A percentile compares a stretch with the other conserved stretches of the same genome.
Conservation (phyloP, 768 basidiomycete genomes). For the Suillus variegatus region DNA sequence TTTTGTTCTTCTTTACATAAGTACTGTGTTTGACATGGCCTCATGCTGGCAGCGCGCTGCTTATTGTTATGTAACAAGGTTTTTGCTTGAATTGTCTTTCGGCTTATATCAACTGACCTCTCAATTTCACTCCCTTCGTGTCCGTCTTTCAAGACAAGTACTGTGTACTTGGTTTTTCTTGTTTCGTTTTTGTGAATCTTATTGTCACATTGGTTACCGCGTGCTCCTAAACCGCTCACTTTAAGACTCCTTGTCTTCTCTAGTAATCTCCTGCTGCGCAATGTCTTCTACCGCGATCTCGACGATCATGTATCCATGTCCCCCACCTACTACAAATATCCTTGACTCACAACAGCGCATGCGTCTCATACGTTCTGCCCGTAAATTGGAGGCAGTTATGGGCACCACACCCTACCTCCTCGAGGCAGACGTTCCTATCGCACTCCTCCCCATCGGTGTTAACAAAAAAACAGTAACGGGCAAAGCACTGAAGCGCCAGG, state of each 20-base stretch:
- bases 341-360: conserved; percentile 33
- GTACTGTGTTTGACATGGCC: neutral
- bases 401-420: conserved; percentile 38
- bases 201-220: neutral
- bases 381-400: conserved; percentile 37
- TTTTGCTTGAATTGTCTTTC: neutral
- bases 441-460: conserved; percentile 23
- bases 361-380: conserved; percentile 39
- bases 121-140: no score
- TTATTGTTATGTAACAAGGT: conserved; percentile 11
- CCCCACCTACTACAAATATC: conserved; percentile 36
- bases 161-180: conserved; percentile 16
- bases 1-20: neutral
- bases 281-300: conserved; percentile 26
- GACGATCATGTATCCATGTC: conserved; percentile 18
- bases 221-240: neutral
- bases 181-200: conserved; percentile 2
- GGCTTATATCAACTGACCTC: no score
- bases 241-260: neutral
- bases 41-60: neutral
- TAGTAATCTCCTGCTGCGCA: neutral
- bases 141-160: conserved; percentile 7
- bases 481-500: conserved; percentile 30
- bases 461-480: conserved; percentile 14
- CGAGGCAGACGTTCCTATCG: conserved; percentile 25